Evolutionary conservation across 169 alveolate genomes (phyloP), one percentile per base, ranked within the genome.

Genomic region (Cryptosporidium baileyi): DNA sequence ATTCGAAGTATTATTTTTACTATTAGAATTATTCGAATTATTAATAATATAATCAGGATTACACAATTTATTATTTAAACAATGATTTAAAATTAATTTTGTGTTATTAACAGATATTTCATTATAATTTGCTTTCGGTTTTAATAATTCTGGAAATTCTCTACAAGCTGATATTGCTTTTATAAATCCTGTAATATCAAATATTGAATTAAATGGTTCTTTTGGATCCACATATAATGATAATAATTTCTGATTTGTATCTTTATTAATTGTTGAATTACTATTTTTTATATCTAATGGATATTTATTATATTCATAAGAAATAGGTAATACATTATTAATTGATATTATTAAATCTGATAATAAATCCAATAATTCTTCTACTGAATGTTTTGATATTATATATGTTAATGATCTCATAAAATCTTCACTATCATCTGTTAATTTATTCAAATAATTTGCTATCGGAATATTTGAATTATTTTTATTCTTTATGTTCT

Each of bases 151-250:
- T 19, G 65, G 57, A 57, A 54, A 74, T 44, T 74, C 85, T 38
- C 85, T 51, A 24, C 85, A 74, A 54, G 36, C 57, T 0, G 85
- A 7, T 24, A 59, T 34, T 7, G 85, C 85, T 32, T 67, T 54
- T 28, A 40, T 24, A 26, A 54, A 57, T 22, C 67, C 85, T 32
- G 85, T 24, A 11, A 28, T 30, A 38, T 74, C 85, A 36, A 74
- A 74, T 24, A 74, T 57, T 5, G 67, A 51, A 57, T 74, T 74
- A 74, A 74, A 74, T 22, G 85, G 85, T 36, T 74, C 85, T 47
- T 57, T 36, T 8, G 85, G 85, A 41, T 74, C 85, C 2, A 30
- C 67, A 19, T 74, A 67, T 24, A 61, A 40, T 5, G 67, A 38
- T 30, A 74, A 36, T 1, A 9, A 1, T n/a, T 51, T 19, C n/a